Base-by-base conservation (phyloP, 768 basidiomycete species). In the Galerina sulciceps region DNA sequence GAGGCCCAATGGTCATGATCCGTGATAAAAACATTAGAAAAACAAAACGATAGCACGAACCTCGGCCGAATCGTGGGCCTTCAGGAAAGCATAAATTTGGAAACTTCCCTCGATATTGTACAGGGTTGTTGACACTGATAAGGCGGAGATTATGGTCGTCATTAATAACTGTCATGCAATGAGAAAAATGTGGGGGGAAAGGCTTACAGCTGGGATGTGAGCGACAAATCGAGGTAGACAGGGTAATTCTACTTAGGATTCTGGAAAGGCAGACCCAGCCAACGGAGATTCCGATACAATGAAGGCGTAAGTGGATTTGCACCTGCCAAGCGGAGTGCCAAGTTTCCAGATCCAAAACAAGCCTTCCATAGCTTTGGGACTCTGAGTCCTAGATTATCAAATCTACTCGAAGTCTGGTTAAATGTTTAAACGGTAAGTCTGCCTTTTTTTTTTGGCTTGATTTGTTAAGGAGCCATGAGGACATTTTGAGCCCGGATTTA, bases 201-300 rank as follows among this genome's bases (percentile, higher is more conserved):
- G 46, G 71, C 84, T 70, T 69, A 85, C 85, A 73, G 77, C 42
- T 74, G 71, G 23, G 72, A 65, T 1, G 83, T 83, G 46, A 87
- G 60, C n/a, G 79, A 81, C 26, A 86, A 70, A 64, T 81, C 83
- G 51, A 84, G 70, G 59, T 79, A 76, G 8, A 84, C 84, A 1
- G 82, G 76, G 66, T 80, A 84, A 59, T 81, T 71, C n/a, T n/a
- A n/a, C n/a, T 69, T 87, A 84, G 83, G 85, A 87, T 72, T 85
- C 85, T 71, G 53, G 13, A 54, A 17, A 61, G 50, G 20, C 9
- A 40, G 10, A 38, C 13, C 22, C 5, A 46, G 17, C 22, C 18
- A 2, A 44, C 11, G 20, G 18, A 44, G 23, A 44, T 9, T n/a
- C 9, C 26, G 26, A 31, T 8, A 31, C 8, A 4, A 31, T 4